phyloP scores from a whole-genome alignment of 768 basidiomycete genomes.

The Sporobolomyces pararoseus region DNA sequence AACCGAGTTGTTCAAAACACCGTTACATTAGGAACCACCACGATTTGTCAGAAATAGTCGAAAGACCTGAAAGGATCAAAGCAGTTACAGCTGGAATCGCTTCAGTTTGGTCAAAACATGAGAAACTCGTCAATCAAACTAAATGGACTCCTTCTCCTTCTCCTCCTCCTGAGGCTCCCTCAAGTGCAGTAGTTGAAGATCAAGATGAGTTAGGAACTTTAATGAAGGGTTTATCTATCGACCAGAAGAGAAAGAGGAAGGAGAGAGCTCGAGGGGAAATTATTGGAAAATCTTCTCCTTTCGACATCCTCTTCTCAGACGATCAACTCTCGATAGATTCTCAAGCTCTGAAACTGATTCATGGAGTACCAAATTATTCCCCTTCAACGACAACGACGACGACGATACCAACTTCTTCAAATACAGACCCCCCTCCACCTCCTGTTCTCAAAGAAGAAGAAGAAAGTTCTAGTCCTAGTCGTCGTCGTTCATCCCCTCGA shows the following conservation, averaged over 20 bases:
- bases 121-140: conserved; percentile 49
- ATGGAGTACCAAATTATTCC: conserved; percentile 27
- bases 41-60: conserved; percentile 73
- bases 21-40: conserved; percentile 62
- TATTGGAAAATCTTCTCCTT: conserved; percentile 22
- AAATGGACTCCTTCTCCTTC: conserved; percentile 52
- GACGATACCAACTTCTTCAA: not conserved
- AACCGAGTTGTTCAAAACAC: conserved; percentile 28
- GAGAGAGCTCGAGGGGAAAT: not conserved
- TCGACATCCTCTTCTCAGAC: conserved; percentile 39
- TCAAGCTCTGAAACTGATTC: conserved; percentile 39
- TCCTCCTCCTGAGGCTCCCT: too few relatives aligned
- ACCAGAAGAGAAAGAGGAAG: too few relatives aligned
- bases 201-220: conserved; percentile 23
- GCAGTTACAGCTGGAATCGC: conserved; percentile 79
- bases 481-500: conserved; percentile 46
- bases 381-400: not conserved
- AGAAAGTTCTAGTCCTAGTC: conserved; percentile 5
- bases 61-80: conserved; percentile 80
- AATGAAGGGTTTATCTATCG: not conserved
- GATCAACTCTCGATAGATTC: conserved; percentile 23
- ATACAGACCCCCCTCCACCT: not conserved
- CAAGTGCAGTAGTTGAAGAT: not conserved
- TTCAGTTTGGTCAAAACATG: conserved; percentile 70
- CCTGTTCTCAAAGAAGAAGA: too few relatives aligned